Conservation (phyloP, 768 basidiomycete genomes). For the Leucocoprinus sp. region DNA sequence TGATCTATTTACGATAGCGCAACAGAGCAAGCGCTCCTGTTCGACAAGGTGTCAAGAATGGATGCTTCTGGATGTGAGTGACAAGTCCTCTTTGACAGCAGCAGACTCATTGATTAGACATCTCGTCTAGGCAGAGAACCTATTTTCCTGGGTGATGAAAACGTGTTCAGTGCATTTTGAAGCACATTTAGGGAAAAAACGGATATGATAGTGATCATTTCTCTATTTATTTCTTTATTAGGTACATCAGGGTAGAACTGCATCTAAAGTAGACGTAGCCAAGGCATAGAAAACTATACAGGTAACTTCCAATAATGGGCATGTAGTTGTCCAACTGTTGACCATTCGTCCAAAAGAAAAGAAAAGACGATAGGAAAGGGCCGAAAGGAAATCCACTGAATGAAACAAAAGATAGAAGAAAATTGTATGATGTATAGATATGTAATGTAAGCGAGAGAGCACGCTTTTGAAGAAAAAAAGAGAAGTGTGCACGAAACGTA, state of each 20-base stretch:
- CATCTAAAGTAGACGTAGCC: slow-evolving; percentile 3
- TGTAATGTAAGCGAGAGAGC: slow-evolving; percentile 9
- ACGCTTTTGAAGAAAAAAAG: slow-evolving; percentile 3
- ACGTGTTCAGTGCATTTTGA: too few species aligned
- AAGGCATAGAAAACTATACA: slow-evolving; percentile 4
- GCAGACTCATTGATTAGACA: not conserved
- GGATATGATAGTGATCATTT: too few species aligned
- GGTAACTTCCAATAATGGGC: not conserved
- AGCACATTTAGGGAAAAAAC: too few species aligned
- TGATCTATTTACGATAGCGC: not conserved
- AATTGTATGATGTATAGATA: slow-evolving; percentile 10
- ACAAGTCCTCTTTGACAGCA: not conserved
- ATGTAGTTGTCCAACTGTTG: not conserved
- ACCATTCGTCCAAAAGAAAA: slow-evolving; percentile 2
- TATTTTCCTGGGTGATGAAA: too few species aligned
- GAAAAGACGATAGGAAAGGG: too few species aligned
- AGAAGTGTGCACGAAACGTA: slow-evolving; percentile 13
- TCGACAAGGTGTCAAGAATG: not conserved
- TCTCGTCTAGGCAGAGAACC: too few species aligned
- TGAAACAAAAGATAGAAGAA: slow-evolving; percentile 11
- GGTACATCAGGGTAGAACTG: slow-evolving; percentile 1
- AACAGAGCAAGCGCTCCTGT: not conserved
- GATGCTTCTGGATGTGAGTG: not conserved
- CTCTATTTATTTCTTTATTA: too few species aligned
- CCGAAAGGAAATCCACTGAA: not conserved